phyloP scores from a whole-genome alignment of 192 early-diverging fungal species.

The Entomortierella chlamydospora region DNA sequence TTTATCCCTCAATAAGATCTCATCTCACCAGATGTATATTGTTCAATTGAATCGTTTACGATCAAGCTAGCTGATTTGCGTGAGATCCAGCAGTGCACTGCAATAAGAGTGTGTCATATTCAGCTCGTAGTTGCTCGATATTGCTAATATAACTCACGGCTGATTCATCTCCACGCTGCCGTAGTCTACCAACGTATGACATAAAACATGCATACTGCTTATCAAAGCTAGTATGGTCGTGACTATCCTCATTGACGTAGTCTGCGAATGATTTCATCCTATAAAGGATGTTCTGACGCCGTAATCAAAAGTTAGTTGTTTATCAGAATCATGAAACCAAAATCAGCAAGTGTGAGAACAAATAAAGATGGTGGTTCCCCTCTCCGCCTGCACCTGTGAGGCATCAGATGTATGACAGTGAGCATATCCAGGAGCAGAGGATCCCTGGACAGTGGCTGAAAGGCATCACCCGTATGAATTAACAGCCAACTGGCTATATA shows the following conservation, averaged over 20 bases:
- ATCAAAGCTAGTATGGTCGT: background rate
- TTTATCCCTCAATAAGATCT: too few species aligned
- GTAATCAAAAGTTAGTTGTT: background rate
- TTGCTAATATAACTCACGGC: background rate
- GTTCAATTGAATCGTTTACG: too few species aligned
- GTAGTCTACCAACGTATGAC: background rate
- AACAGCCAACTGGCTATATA: background rate
- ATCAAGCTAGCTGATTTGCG: too few species aligned
- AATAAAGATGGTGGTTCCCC: background rate
- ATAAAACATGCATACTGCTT: background rate
- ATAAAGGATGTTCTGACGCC: background rate
- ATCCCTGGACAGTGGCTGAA: constrained; percentile 3
- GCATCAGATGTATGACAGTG: constrained; percentile 2
- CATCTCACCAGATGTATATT: too few species aligned
- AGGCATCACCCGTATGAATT: background rate
- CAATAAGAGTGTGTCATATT: too few species aligned
- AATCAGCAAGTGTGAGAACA: background rate
- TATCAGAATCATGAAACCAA: background rate
- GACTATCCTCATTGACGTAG: background rate
- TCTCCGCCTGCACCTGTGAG: constrained; percentile 3
- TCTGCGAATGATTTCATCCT: background rate
- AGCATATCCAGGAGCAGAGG: constrained; percentile 1
- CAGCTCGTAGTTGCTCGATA: background rate
- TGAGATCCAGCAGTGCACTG: too few species aligned
- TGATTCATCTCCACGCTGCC: background rate